These are phyloP conservation scores for Bipolaris zeicola DNA, from an alignment of 2,329 filamentous ascomycete species.

Conservation along the genomic window DNA sequence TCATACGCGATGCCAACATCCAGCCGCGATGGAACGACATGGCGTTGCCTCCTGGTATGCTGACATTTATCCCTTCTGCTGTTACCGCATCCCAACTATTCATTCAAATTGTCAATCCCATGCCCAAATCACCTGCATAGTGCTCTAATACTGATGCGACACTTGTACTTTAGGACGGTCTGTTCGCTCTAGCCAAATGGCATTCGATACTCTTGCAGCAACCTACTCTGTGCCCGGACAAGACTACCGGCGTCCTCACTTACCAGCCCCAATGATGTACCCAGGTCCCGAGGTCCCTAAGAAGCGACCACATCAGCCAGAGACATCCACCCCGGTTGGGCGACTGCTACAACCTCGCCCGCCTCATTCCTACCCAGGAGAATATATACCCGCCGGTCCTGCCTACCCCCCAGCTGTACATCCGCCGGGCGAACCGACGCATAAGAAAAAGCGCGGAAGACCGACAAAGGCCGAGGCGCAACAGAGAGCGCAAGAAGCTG, in stretches of 20 bases:
- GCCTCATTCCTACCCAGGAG: constrained; percentile 41
- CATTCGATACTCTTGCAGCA: constrained; percentile 39
- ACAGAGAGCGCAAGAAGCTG: constrained; percentile 51
- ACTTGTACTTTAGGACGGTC: constrained; percentile 39
- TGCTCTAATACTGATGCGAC: constrained; percentile 14
- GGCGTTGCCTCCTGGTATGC: constrained; percentile 57
- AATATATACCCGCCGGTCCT: constrained; percentile 37
- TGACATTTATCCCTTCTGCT: not conserved
- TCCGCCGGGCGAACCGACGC: constrained; percentile 43
- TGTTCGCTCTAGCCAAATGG: constrained; percentile 45
- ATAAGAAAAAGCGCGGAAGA: constrained; percentile 56
- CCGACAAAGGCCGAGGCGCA: constrained; percentile 56
- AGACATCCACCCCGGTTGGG: constrained; percentile 42
- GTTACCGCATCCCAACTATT: not conserved
- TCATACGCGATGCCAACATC: constrained; percentile 52
- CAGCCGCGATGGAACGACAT: constrained; percentile 57
- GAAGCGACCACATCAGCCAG: constrained; percentile 45
- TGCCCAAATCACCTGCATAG: not conserved
- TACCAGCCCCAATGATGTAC: constrained; percentile 41
- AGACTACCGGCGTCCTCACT: constrained; percentile 39
- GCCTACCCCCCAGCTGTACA: constrained; percentile 37
- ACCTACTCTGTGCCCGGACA: constrained; percentile 24
- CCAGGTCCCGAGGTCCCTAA: constrained; percentile 40
- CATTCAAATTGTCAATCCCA: not conserved
- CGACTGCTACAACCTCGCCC: constrained; percentile 55